Percentiles rank a stretch among this genome's conserved stretches.
Conservation (phyloP, 257 asterid species). For the Gentiana straminea region DNA sequence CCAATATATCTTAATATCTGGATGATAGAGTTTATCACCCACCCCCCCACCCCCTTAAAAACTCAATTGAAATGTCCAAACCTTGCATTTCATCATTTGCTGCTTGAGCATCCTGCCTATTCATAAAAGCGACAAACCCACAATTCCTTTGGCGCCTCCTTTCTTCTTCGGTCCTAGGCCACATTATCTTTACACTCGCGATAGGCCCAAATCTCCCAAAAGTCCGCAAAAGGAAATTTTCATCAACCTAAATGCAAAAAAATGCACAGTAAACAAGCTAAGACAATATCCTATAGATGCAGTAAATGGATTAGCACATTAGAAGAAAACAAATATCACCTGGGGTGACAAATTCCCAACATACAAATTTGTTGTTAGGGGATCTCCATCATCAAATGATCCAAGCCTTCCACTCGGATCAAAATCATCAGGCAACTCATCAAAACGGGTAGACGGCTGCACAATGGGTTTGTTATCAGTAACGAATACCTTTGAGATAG, state of each 20-base stretch:
- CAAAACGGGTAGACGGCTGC: constrained; percentile 84
- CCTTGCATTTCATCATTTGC: constrained; percentile 99
- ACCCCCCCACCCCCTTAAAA: not conserved
- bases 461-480: constrained; percentile 11
- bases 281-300: not conserved
- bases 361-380: constrained; percentile 85
- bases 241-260: constrained; percentile 56
- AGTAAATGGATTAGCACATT: not conserved
- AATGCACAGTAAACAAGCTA: not conserved
- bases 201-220: constrained; percentile 98
- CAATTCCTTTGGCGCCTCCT: constrained; percentile 77
- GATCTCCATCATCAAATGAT: constrained; percentile 97
- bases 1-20: no score
- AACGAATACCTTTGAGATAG: constrained; percentile 1
- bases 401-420: constrained; percentile 78
- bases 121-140: constrained; percentile 97
- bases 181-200: constrained; percentile 96
- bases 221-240: constrained; percentile 83
- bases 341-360: constrained; percentile 91
- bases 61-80: constrained; percentile 5
- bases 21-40: no score
- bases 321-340: constrained; percentile 24
- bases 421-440: constrained; percentile 91
- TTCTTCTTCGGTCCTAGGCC: constrained; percentile 99
- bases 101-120: constrained; percentile 86